Evolutionary conservation across 331 rosid species (phyloP).

Genomic region (Spiraea crenata): DNA sequence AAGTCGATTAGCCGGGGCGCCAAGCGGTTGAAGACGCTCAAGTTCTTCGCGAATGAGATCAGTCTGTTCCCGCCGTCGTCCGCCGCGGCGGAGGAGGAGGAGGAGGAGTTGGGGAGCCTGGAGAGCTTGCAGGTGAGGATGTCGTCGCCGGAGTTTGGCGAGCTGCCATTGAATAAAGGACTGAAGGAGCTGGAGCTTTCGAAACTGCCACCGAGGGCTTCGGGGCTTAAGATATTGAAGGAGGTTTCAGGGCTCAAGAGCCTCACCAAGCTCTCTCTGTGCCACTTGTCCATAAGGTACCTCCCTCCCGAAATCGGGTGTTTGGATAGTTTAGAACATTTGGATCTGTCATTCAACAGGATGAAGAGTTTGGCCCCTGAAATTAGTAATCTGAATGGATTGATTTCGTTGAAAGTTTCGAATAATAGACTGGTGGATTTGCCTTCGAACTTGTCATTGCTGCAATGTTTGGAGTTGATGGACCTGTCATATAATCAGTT

Average conservation of each 20-base stretch:
- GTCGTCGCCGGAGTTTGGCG: conserved; percentile 75
- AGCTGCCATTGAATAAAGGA: conserved; percentile 59
- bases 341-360: conserved; percentile 92
- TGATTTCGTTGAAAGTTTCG: conserved; percentile 72
- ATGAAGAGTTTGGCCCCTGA: conserved; percentile 80
- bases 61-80: conserved; percentile 48
- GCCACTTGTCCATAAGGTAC: conserved; percentile 82
- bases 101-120: conserved; percentile 52
- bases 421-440: conserved; percentile 84
- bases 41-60: conserved; percentile 90
- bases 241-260: conserved; percentile 72
- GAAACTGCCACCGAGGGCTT: conserved; percentile 72
- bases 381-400: conserved; percentile 56
- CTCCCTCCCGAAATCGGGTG: conserved; percentile 98
- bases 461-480: conserved; percentile 75
- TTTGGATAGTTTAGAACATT: conserved; percentile 72
- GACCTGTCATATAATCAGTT: conserved; percentile 89
- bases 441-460: conserved; percentile 60
- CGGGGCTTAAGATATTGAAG: conserved; percentile 64
- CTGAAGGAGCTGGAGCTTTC: conserved; percentile 95
- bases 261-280: conserved; percentile 79
- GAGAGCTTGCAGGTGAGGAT: conserved; percentile 80
- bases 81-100: conserved; percentile 48
- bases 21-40: conserved; percentile 61
- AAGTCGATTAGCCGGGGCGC: conserved; percentile 47